Conservation (phyloP, 108 stramenopile species). For the Craspedostauros australis region DNA sequence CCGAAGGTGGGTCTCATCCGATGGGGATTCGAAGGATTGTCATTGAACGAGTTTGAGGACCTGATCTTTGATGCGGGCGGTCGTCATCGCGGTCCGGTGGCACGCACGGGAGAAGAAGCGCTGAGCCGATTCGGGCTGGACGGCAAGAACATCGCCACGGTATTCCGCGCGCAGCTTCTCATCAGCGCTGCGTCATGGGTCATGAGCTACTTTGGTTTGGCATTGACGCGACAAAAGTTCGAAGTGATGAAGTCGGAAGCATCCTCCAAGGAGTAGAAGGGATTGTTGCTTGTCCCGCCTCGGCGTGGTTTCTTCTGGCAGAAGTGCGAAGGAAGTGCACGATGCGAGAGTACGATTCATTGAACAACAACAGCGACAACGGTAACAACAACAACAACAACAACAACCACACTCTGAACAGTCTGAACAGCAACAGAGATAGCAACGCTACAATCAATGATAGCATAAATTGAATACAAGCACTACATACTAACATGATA, state of each 20-base stretch:
- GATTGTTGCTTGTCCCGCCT: no score
- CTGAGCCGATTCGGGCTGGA: conserved; percentile 71
- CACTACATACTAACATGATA: no score
- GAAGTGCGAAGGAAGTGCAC: no score
- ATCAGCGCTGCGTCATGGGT: conserved; percentile 66
- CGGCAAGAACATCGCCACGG: conserved; percentile 38
- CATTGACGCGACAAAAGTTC: conserved; percentile 64
- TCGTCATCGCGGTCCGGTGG: conserved; percentile 69
- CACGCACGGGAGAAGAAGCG: conserved; percentile 73
- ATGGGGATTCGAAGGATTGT: conserved; percentile 82
- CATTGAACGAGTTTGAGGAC: conserved; percentile 82
- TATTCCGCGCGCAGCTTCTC: conserved; percentile 50
- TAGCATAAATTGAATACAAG: no score
- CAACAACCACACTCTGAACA: no score
- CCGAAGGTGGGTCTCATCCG: conserved; percentile 67
- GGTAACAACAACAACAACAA: no score
- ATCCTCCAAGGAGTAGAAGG: background rate
- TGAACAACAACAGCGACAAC: no score
- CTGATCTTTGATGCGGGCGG: conserved; percentile 63
- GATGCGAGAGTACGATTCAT: no score
- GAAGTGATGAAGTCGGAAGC: conserved; percentile 43
- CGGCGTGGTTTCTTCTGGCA: no score
- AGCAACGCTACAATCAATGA: no score
- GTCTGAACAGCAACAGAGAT: no score
- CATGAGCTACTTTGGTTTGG: conserved; percentile 64